Conservation (phyloP, 2,329 filamentous ascomycete species). For the Neoarthrinium moseri region DNA sequence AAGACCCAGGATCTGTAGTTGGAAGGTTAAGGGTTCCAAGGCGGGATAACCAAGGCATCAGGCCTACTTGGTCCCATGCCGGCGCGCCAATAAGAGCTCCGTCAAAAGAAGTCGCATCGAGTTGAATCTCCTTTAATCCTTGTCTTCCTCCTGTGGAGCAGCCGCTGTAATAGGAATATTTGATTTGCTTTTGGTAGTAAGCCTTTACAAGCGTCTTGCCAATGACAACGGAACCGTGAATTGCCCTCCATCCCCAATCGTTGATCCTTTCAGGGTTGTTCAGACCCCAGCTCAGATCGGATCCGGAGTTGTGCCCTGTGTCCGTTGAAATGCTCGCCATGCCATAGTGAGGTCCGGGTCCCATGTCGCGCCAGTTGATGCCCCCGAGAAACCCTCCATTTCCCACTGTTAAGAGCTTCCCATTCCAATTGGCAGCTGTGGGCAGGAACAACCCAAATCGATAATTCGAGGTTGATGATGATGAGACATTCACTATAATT, state of each 20-base stretch:
- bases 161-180: slow-evolving; percentile 47
- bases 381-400: slow-evolving; percentile 25
- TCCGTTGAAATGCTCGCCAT: slow-evolving; percentile 33
- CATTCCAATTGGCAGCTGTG: slow-evolving; percentile 22
- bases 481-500: slow-evolving; percentile 22
- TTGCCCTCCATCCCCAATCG: slow-evolving; percentile 29
- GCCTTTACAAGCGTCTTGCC: slow-evolving; percentile 41
- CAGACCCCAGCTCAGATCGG: slow-evolving; percentile 31
- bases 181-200: slow-evolving; percentile 35
- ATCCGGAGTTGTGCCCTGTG: slow-evolving; percentile 30
- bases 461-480: slow-evolving; percentile 19
- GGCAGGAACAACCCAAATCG: slow-evolving; percentile 28
- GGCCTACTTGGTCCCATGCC: slow-evolving; percentile 46
- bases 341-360: slow-evolving; percentile 20
- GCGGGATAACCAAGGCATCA: slow-evolving; percentile 37
- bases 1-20: slow-evolving; percentile 33
- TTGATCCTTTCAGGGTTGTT: slow-evolving; percentile 25
- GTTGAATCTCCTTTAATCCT: slow-evolving; percentile 45
- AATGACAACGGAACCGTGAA: slow-evolving; percentile 42
- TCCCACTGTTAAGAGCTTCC: slow-evolving; percentile 22
- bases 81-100: slow-evolving; percentile 45
- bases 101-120: slow-evolving; percentile 50
- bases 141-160: slow-evolving; percentile 56
- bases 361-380: slow-evolving; percentile 30
- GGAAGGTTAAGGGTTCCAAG: slow-evolving; percentile 43